Base-by-base conservation (phyloP, 2,329 filamentous ascomycete genomes). In the Aspergillus intermedius region DNA sequence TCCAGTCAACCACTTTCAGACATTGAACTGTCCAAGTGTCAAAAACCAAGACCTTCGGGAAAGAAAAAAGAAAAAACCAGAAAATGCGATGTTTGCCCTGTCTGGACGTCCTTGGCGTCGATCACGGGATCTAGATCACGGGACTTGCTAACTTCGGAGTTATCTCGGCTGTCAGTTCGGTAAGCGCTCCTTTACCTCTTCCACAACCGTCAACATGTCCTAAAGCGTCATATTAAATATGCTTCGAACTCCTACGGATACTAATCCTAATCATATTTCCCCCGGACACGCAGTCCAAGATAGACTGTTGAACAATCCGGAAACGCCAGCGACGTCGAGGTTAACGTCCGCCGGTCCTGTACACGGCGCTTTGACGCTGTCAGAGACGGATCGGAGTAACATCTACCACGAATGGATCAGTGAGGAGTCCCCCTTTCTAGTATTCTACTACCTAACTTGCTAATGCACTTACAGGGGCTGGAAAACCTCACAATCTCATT, bases 371-470 rank as follows among this genome's bases (percentile, higher is more conserved):
- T 25, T 43, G 21, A 22, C 47, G 23, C 40, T 60, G 9, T 54
- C 55, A 12, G 51, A 49, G 1, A 37, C 40, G 4, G 59, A 60
- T 34, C 59, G 59, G 41, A 50, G 47, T 35, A 53, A 52, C 13
- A 60, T 64, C 17, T 64, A 64, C 49, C 50, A 59, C 21, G 60
- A 61, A 46, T 66, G 63, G 63, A 56, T 60, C 25, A 53, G 63
- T 65, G 25, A 52, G 58, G 25, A 52, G 58, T 53, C 19, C 9
- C 10, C 4, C 3, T 6, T 12, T 3, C 7, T 37, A 10, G 12
- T 12, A 8, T 3, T n/a, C n/a, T 7, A 7, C 6, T 37, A 7
- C 34, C 2, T 37, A 13, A n/a, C 5, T 1, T 47, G 10, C 49
- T 58, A 49, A 60, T 19, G 6, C 17, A 4, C 32, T 25, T 22